These are phyloP conservation scores for Trametes meyenii DNA, from an alignment of 768 basidiomycete species.

Conservation along the genomic window DNA sequence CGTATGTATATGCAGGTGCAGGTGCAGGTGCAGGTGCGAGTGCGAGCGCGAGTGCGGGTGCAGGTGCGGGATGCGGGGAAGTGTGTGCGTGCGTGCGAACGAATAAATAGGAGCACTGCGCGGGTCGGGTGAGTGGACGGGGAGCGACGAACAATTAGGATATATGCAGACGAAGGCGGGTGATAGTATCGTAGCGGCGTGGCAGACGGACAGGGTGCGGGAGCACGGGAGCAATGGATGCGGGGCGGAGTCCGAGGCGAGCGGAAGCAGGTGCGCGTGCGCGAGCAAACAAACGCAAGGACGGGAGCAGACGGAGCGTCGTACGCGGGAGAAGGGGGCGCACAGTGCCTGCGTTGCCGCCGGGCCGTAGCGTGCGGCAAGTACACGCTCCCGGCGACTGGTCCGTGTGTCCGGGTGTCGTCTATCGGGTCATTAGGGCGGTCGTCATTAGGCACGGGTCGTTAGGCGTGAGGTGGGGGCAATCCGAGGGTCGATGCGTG, in stretches of 20 bases:
- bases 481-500: background rate
- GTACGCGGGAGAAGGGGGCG: background rate
- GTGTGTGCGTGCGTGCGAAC: background rate
- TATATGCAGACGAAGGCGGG: conserved; percentile 20
- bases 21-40: background rate
- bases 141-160: conserved; percentile 20
- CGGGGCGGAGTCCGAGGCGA: no score
- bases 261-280: background rate
- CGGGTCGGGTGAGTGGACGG: background rate
- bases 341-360: conserved; percentile 5
- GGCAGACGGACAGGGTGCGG: background rate
- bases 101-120: conserved; percentile 21
- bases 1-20: background rate
- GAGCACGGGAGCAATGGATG: background rate
- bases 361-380: background rate
- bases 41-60: background rate
- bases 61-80: background rate
- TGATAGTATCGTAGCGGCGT: conserved; percentile 18
- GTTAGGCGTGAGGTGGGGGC: conserved; percentile 10
- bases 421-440: conserved; percentile 17
- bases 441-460: conserved; percentile 20
- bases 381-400: background rate
- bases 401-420: conserved; percentile 9
- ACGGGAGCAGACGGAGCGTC: background rate
- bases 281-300: background rate